A percentile compares a stretch with the other conserved stretches of the same genome.
These are phyloP conservation scores for Kluyveromyces sp. DNA, from an alignment of 1,139 yeast genomes.

Conservation along the genomic window DNA sequence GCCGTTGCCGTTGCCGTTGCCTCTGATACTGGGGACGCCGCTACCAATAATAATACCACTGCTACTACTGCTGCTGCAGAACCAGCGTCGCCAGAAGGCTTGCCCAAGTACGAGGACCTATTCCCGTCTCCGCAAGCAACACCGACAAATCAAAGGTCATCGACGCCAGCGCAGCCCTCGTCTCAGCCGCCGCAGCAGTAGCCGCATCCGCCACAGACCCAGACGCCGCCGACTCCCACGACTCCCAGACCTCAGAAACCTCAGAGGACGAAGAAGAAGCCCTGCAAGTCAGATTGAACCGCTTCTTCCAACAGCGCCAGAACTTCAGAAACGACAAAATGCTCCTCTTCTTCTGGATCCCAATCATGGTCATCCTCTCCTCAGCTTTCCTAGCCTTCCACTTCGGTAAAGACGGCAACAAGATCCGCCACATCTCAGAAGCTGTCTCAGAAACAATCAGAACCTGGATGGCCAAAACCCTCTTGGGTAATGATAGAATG, in stretches of 20 bases:
- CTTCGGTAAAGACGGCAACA: constrained; percentile 39
- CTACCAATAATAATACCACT: constrained; percentile 15
- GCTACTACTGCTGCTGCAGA: constrained; percentile 51
- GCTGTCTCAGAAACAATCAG: constrained; percentile 42
- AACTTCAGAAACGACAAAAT: constrained; percentile 75
- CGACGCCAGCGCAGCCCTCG: constrained; percentile 27
- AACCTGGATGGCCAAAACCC: constrained; percentile 48
- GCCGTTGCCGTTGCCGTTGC: background rate
- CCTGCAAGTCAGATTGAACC: constrained; percentile 45
- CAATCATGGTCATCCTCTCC: constrained; percentile 48
- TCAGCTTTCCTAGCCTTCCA: constrained; percentile 46
- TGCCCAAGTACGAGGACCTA: constrained; percentile 77
- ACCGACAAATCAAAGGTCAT: constrained; percentile 11
- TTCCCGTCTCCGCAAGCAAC: constrained; percentile 42
- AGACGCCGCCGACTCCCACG: constrained; percentile 14
- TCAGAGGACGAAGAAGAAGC: constrained; percentile 39
- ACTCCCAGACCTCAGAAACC: constrained; percentile 17
- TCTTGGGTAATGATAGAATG: constrained; percentile 65
- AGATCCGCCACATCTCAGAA: constrained; percentile 23
- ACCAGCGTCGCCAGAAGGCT: constrained; percentile 44
- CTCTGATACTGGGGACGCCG: background rate
- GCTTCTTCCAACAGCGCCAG: constrained; percentile 53
- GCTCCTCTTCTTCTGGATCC: constrained; percentile 85
- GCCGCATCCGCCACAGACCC: constrained; percentile 15
- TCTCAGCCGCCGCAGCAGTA: constrained; percentile 29